Base-by-base conservation (phyloP, 2,329 filamentous ascomycete species). In the Colletotrichum simmondsii region DNA sequence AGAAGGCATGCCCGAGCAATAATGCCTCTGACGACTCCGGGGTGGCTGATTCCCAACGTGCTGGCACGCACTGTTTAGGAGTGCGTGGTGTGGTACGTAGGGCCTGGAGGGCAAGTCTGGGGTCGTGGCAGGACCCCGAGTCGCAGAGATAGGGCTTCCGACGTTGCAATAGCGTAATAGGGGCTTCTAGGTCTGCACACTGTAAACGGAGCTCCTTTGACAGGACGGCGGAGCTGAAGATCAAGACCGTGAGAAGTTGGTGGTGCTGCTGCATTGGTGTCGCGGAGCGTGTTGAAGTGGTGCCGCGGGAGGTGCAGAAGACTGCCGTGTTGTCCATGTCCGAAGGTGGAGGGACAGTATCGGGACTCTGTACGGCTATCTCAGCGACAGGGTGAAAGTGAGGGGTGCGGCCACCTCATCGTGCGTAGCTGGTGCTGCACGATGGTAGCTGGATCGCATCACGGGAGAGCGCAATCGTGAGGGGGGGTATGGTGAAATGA, bases 401-500 rank as follows among this genome's bases (percentile, higher is more conserved):
- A 28, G 22, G 22, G 53, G 53, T 52, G 37, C 53, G 22, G 54
- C 66, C 70, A 70, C 35, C 70, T 72, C 65, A 72, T 70, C 46
- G 60, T 70, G 65, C 70, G 59, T 26, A 37, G 42, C 10, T 5
- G 14, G 42, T n/a, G 54, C 59, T 65, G 65, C 70, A 72, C 59
- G 46, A 70, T 60, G 60, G 58, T n/a, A 53, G 57, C 65, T 42
- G 69, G 58, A 59, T 30, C 19, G 42, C 58, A 68, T 46, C 22
- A 32, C 24, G 37, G 69, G 65, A 42, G 54, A 46, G 57, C 65
- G 65, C 57, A 62, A 72, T 65, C 19, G 53, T 37, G 60, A 60
- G 66, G 65, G 66, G 65, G 70, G 54, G n/a, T 2, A 70, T 65
- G 70, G 65, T 60, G 66, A 70, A 70, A 70, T 70, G 54, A 35